Percentiles rank a stretch among this genome's conserved stretches.
These are phyloP conservation scores for Forsythia viridissima DNA, from an alignment of 257 asterid species.

Conservation along the genomic window DNA sequence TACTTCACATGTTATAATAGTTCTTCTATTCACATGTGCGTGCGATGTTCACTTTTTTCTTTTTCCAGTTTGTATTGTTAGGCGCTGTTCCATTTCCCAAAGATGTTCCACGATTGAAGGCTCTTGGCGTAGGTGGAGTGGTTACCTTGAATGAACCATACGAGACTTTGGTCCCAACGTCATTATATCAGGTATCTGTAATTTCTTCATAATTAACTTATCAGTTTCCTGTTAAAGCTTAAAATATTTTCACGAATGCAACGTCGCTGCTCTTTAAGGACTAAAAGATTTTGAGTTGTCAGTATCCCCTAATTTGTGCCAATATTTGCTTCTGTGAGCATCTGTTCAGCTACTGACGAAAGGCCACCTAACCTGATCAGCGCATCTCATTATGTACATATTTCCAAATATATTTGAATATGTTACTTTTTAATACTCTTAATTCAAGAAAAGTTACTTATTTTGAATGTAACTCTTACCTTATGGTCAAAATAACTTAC, in stretches of 20 bases:
- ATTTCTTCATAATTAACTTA: neutral
- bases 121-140: slow-evolving; percentile 83
- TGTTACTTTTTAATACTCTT: neutral
- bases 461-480: neutral
- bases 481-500: no score
- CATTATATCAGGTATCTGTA: slow-evolving; percentile 63
- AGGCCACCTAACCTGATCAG: neutral
- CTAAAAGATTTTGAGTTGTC: neutral
- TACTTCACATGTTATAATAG: neutral
- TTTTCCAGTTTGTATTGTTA: slow-evolving; percentile 66
- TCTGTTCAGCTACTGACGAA: neutral
- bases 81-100: slow-evolving; percentile 98
- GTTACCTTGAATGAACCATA: slow-evolving; percentile 87
- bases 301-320: neutral
- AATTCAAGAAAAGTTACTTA: neutral
- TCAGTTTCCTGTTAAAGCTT: neutral
- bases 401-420: neutral
- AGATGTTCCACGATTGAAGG: slow-evolving; percentile 82
- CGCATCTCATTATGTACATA: neutral
- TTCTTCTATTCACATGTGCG: neutral
- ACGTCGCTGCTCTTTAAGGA: neutral
- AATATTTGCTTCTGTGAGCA: neutral
- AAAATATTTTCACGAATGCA: neutral
- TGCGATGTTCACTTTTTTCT: slow-evolving; percentile 7
- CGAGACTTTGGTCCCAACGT: slow-evolving; percentile 79